Percentiles rank a stretch among this genome's conserved stretches.
Evolutionary conservation across 495 filamentous ascomycete genomes (phyloP).

Genomic region (Aspergillus coremiiformis): DNA sequence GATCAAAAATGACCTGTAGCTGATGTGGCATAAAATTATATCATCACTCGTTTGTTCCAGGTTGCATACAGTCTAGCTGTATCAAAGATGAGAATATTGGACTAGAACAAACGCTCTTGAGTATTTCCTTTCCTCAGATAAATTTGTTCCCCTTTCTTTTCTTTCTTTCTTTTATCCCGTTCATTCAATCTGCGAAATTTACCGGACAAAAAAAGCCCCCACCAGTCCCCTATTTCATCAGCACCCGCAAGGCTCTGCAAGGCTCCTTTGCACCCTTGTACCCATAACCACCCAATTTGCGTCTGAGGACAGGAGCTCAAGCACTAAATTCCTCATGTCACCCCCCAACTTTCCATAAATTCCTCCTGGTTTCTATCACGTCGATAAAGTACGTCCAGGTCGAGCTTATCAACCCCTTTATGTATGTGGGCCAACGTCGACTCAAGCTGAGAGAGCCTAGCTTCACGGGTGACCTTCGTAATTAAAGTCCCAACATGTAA

Average conservation of each 20-base stretch:
- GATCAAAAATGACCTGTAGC: neutral
- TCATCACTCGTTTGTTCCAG: too few relatives aligned
- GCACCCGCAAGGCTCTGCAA: neutral
- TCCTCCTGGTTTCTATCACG: conserved; percentile 26
- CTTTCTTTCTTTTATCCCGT: neutral
- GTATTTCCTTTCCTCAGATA: too few relatives aligned
- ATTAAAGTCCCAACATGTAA: conserved; percentile 28
- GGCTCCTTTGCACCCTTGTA: neutral
- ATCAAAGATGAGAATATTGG: too few relatives aligned
- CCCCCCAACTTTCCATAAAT: conserved; percentile 29
- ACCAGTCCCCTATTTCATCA: neutral
- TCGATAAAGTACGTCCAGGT: conserved; percentile 31
- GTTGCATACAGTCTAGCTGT: too few relatives aligned
- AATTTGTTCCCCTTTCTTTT: neutral
- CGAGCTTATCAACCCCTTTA: conserved; percentile 27
- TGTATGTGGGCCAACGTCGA: conserved; percentile 24
- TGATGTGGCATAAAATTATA: conserved; percentile 4
- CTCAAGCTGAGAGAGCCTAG: conserved; percentile 26
- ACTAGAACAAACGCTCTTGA: too few relatives aligned
- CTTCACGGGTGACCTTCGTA: conserved; percentile 18
- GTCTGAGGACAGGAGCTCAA: neutral
- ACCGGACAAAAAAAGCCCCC: too few relatives aligned
- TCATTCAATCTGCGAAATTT: too few relatives aligned
- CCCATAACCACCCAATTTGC: neutral
- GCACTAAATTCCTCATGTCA: neutral